Evolutionary conservation across 1,284 basidiomycete genomes (phyloP), one percentile per base, ranked within the genome.

Genomic region (Rhodotorula sp.): DNA sequence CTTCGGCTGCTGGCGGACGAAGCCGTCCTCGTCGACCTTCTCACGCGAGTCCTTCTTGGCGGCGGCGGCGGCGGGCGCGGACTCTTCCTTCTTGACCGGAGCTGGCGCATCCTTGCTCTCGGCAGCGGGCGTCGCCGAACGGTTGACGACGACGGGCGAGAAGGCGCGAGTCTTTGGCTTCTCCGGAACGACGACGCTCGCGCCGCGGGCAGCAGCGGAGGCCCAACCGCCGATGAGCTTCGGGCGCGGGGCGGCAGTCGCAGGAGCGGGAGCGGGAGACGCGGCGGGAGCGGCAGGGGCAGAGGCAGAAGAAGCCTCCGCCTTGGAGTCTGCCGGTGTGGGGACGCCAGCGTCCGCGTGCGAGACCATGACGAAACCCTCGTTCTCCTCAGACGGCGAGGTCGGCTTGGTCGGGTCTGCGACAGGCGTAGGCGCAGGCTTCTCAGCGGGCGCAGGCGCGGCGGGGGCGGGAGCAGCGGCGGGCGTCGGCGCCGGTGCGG

Each of bases 201-300:
- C 60, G 15, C 69, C 69, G 12, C 73, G 61, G 12, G 76, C 76
- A 31, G 76, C 76, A n/a, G 76, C 76, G 10, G 65, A 67, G 2
- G 76, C 75, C 52, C 68, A 73, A 12, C 60, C 50, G 48, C 60
- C 58, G 45, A 64, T 47, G 23, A 60, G 56, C 28, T 61, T 54
- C 14, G 65, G 48, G 26, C 38, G 38, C 26, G 62, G 31, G 6
- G 73, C 49, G 12, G 63, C 56, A 16, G 63, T 15, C 21, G 64
- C 60, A 16, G 62, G 34, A 2, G 52, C 34, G 23, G 60, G 49
- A 31, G 31, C 7, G n/a, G n/a, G n/a, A n/a, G n/a, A n/a, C n/a
- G n/a, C 28, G 28, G 52, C 34, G 23, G 60, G 49, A 31, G 31
- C 7, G 38, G 62, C 48, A 21, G 62, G n/a, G 21, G 66, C 60